Base-by-base conservation (phyloP, 257 asterid genomes). In the Salvia splendens region DNA sequence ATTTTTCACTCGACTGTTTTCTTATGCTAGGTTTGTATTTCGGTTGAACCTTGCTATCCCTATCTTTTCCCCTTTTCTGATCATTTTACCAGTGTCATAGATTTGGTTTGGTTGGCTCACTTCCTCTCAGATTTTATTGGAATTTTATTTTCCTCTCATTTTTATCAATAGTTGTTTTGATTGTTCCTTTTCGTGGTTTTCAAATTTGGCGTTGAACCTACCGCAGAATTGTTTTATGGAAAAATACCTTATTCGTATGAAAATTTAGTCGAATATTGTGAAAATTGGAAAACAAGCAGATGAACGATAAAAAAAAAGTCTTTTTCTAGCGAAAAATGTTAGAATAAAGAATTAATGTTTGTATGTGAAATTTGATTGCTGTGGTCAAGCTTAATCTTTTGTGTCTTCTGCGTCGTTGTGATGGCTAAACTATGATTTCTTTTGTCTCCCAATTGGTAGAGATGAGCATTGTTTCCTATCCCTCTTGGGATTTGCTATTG, bases 21-120 rank as follows among this genome's bases (percentile, higher is more conserved):
- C 71, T 40, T 33, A 24, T 45, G 45, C 20, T 6, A 8, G 2
- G 8, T 42, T 67, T 70, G 4, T 46, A 35, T 63, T 68, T 49
- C 47, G 2, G 33, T 51, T 72, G 5, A n/a, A 10, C 47, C 17
- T 68, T 33, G 16, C 66, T 24, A 41, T 8, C 49, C 36, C 54
- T 12, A 8, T 75, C 35, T 36, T 8, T 16, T 17, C 8, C 35
- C 12, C 10, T 64, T 46, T 66, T 61, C 20, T 17, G 69, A 46
- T 66, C 57, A 50, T 7, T 50, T 46, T 12, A 16, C 58, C 56
- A 3, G 4, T 12, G 15, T 38, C 53, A 38, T 40, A 15, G 71
- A 67, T 60, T 70, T 16, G 51, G 48, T 51, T 54, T 40, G 33
- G 8, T 4, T n/a, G 24, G 45, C 54, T 30, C 24, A 11, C 65